Conservation (phyloP, 2,329 filamentous ascomycete genomes). For the Reticulascus tulasneorum region DNA sequence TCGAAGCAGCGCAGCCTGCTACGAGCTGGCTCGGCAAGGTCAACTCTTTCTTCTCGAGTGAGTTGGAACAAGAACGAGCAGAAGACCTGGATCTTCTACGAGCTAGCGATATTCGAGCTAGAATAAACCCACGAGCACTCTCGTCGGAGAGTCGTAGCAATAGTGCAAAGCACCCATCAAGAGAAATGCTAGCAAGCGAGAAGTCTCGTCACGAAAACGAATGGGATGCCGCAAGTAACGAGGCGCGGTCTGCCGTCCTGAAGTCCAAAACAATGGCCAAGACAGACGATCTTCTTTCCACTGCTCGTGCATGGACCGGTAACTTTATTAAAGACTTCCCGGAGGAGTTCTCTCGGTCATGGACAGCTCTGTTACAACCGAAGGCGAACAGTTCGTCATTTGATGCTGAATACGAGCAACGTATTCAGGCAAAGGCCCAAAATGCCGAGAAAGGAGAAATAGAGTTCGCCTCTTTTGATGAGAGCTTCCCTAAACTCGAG, state of each 20-base stretch:
- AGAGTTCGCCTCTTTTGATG: slow-evolving; percentile 35
- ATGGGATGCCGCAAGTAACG: slow-evolving; percentile 12
- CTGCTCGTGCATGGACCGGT: too few relatives aligned
- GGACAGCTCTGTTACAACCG: slow-evolving; percentile 25
- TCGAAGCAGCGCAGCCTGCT: background rate
- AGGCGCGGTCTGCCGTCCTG: slow-evolving; percentile 7
- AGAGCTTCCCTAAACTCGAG: slow-evolving; percentile 33
- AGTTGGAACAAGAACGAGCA: slow-evolving; percentile 13
- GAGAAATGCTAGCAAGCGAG: slow-evolving; percentile 10
- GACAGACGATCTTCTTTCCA: slow-evolving; percentile 21
- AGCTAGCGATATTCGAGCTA: slow-evolving; percentile 17
- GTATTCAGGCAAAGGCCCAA: background rate
- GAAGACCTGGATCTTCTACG: slow-evolving; percentile 20
- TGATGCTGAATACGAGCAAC: background rate
- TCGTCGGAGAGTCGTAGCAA: too few relatives aligned
- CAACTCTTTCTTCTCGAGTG: too few relatives aligned
- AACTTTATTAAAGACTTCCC: slow-evolving; percentile 49
- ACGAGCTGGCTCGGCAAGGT: too few relatives aligned
- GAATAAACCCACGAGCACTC: too few relatives aligned
- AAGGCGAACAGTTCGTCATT: slow-evolving; percentile 3
- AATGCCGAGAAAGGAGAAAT: slow-evolving; percentile 20
- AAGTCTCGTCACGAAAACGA: slow-evolving; percentile 7
- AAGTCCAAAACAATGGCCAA: slow-evolving; percentile 3
- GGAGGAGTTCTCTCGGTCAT: slow-evolving; percentile 43
- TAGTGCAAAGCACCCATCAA: too few relatives aligned